A percentile compares a stretch with the other conserved stretches of the same genome.
Evolutionary conservation across 208 protist genomes (phyloP).

Genomic region (Tritrichomonas musculus): DNA sequence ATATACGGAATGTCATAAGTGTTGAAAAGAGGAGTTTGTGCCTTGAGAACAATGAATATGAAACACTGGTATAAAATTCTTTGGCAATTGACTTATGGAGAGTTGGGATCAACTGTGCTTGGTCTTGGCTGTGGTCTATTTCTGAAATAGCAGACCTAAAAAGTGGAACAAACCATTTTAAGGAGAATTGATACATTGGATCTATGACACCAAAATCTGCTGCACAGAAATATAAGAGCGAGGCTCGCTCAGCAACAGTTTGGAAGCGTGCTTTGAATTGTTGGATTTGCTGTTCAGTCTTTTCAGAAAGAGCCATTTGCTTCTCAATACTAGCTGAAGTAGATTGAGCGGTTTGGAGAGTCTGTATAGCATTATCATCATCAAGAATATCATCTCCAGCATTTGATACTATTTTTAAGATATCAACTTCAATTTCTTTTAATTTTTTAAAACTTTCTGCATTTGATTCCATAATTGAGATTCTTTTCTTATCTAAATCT

Average conservation of each 20-base stretch:
- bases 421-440: conserved; percentile 85
- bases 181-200: conserved; percentile 54
- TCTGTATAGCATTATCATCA: conserved; percentile 87
- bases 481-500: conserved; percentile 87
- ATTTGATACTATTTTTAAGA: conserved; percentile 78
- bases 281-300: conserved; percentile 80
- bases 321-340: conserved; percentile 73
- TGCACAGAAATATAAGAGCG: conserved; percentile 83
- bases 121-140: neutral
- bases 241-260: conserved; percentile 73
- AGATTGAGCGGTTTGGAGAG: conserved; percentile 66
- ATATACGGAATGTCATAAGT: conserved; percentile 67
- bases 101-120: neutral
- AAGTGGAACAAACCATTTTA: conserved; percentile 12
- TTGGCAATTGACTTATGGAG: conserved; percentile 76
- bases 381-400: conserved; percentile 84
- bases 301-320: conserved; percentile 70
- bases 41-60: conserved; percentile 87
- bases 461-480: conserved; percentile 79
- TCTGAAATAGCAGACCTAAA: neutral
- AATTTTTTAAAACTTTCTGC: conserved; percentile 94
- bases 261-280: conserved; percentile 73
- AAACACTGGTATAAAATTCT: conserved; percentile 68
- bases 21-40: conserved; percentile 97
- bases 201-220: conserved; percentile 58